phyloP scores from a whole-genome alignment of 768 basidiomycete genomes.

The Boletus coccyginus region DNA sequence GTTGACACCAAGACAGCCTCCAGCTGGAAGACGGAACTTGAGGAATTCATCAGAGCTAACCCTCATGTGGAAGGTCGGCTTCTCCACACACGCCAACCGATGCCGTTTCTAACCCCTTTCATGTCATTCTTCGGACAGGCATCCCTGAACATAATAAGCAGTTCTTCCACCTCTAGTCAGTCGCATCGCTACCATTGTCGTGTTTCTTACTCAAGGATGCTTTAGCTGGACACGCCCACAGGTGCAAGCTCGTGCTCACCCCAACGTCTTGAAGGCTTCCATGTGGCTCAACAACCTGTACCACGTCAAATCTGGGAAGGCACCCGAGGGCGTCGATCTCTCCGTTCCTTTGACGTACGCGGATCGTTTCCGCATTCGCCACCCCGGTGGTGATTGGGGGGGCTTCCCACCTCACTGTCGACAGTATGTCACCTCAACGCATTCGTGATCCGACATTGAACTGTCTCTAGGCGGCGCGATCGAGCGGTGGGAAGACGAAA shows the following conservation, averaged over 20 bases:
- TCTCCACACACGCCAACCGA: not conserved
- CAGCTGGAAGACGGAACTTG: conserved; percentile 55
- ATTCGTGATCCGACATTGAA: not conserved
- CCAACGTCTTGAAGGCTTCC: conserved; percentile 56
- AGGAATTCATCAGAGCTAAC: conserved; percentile 56
- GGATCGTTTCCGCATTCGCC: conserved; percentile 71
- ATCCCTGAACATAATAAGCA: conserved; percentile 59
- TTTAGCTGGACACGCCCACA: conserved; percentile 51
- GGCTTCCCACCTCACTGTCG: conserved; percentile 53
- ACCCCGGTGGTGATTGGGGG: conserved; percentile 58
- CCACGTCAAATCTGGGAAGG: conserved; percentile 37
- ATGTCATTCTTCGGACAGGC: conserved; percentile 33
- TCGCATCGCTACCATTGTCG: not conserved
- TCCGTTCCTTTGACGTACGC: conserved; percentile 65
- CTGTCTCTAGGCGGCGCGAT: conserved; percentile 55
- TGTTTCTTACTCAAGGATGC: not conserved
- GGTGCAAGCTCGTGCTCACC: conserved; percentile 67
- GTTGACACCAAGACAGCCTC: conserved; percentile 55
- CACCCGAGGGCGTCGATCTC: conserved; percentile 55
- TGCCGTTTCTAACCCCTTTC: not conserved
- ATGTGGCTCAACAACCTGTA: conserved; percentile 68
- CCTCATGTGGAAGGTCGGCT: conserved; percentile 50
- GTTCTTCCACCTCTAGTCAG: conserved; percentile 72
- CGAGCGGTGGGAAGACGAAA: conserved; percentile 71
- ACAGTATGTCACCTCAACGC: conserved; percentile 38